phyloP scores from a whole-genome alignment of 1,284 basidiomycete genomes.

The Chondrostereum purpureum region DNA sequence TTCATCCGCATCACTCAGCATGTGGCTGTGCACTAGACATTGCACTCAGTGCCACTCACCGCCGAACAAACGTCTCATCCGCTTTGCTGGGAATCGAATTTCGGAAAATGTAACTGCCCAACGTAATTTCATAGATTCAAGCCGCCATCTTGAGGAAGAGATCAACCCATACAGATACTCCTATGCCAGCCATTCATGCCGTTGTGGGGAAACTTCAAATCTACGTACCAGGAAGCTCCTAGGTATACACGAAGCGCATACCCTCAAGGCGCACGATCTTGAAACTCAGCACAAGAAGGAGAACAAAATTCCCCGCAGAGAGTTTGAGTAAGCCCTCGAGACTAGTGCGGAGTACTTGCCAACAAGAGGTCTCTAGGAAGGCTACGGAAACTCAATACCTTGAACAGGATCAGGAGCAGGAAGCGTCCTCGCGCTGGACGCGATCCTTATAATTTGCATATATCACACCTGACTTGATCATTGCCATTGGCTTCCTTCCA shows the following conservation, averaged over 20 bases:
- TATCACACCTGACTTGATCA: conserved; percentile 25
- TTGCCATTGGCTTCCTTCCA: conserved; percentile 27
- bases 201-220: too few relatives aligned
- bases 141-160: too few relatives aligned
- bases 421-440: conserved; percentile 46
- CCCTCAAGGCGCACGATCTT: conserved; percentile 72
- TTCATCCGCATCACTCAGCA: too few relatives aligned
- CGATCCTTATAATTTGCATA: conserved; percentile 44
- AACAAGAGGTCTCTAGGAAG: conserved; percentile 59
- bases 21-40: too few relatives aligned
- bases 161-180: too few relatives aligned
- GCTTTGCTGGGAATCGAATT: too few relatives aligned
- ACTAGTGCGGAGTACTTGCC: conserved; percentile 51
- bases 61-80: too few relatives aligned
- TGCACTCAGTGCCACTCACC: too few relatives aligned
- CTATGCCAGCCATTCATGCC: too few relatives aligned
- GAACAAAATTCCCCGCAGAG: conserved; percentile 48
- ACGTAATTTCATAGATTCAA: too few relatives aligned
- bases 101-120: too few relatives aligned
- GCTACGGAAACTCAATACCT: conserved; percentile 74
- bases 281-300: conserved; percentile 65
- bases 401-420: conserved; percentile 73
- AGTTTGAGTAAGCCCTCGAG: conserved; percentile 52
- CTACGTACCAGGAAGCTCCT: too few relatives aligned
- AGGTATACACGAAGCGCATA: conserved; percentile 73